Percentiles rank a stretch among this genome's conserved stretches.
Evolutionary conservation across 108 stramenopile genomes (phyloP).

Genomic region (Mediolabrus comicus): DNA sequence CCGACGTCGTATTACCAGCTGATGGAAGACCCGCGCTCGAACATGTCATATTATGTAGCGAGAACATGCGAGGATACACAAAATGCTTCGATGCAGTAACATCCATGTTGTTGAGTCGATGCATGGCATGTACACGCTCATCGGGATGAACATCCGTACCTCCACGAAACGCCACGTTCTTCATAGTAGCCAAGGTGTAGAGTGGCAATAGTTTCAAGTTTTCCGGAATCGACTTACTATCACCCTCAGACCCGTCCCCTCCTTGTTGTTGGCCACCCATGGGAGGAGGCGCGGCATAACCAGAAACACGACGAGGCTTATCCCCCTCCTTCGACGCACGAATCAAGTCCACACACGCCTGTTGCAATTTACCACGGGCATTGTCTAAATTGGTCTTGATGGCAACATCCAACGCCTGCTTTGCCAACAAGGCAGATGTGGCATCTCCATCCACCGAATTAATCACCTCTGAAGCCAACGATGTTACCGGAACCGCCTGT

Average conservation of each 20-base stretch:
- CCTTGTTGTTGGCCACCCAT: slow-evolving; percentile 42
- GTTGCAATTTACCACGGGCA: slow-evolving; percentile 86
- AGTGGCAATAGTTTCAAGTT: slow-evolving; percentile 89
- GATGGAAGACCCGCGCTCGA: slow-evolving; percentile 63
- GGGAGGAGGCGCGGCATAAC: slow-evolving; percentile 57
- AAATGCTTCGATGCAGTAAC: slow-evolving; percentile 70
- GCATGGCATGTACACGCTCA: slow-evolving; percentile 85
- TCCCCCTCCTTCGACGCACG: slow-evolving; percentile 69
- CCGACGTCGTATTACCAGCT: slow-evolving; percentile 31
- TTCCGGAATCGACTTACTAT: slow-evolving; percentile 61
- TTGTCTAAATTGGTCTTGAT: slow-evolving; percentile 89
- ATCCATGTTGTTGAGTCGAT: slow-evolving; percentile 80
- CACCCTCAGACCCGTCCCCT: slow-evolving; percentile 22
- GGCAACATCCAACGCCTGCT: slow-evolving; percentile 89
- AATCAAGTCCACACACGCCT: slow-evolving; percentile 79
- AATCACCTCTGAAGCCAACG: slow-evolving; percentile 75
- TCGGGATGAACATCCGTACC: slow-evolving; percentile 96
- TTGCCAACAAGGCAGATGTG: slow-evolving; percentile 77
- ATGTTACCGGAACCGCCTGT: slow-evolving; percentile 86
- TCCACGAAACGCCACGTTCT: slow-evolving; percentile 95
- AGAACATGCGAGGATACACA: slow-evolving; percentile 95
- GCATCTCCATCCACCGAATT: slow-evolving; percentile 81
- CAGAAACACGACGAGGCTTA: slow-evolving; percentile 68
- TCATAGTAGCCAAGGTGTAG: slow-evolving; percentile 95
- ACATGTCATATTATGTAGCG: slow-evolving; percentile 88